Evolutionary conservation across 768 basidiomycete genomes (phyloP), one percentile per base, ranked within the genome.

Genomic region (Tubosaeta sp.): DNA sequence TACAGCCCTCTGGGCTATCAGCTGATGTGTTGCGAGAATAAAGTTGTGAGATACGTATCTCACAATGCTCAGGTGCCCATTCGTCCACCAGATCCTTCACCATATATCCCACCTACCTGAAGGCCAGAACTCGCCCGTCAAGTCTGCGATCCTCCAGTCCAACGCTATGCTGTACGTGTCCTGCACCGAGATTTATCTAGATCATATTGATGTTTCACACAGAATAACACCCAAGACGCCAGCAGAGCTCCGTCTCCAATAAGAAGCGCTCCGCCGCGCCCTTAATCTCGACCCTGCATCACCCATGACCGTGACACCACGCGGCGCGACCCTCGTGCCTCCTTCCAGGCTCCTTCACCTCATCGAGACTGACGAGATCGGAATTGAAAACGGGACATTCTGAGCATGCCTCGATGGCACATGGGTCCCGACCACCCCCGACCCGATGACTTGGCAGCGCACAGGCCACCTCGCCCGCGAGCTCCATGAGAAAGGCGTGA

Each of bases 81-180:
- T 81, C 87, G 81, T 87, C 2, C 87, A 88, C 59, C 86, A 90
- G 61, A 62, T 87, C 25, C 72, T 91, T 7, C 85, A 89, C 44
- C 80, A 82, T 56, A 84, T 77, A 25, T 86, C 86, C 3, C 74
- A 75, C 24, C 74, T 88, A 19, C 83, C 86, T 0, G 64, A 73
- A 5, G 79, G 78, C 24, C 65, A 71, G 52, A 62, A 67, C 24
- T 80, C 87, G 0, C 87, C 89, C 0, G 86, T 90, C 59, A 73
- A 74, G 29, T 81, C 83, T 18, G 87, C 84, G 3, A 57, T 79
- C 9, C 65, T 89, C 14, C 86, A 87, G 59, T 90, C 88, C 8
- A 91, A 90, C 57, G 83, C 84, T 1, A 83, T 91, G 7, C 60
- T 85, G 80, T 87, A 58, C 44, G 80, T 67, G 11, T 39, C 48